These are phyloP conservation scores for Suillus luteus DNA, from an alignment of 768 basidiomycete genomes.

Conservation along the genomic window DNA sequence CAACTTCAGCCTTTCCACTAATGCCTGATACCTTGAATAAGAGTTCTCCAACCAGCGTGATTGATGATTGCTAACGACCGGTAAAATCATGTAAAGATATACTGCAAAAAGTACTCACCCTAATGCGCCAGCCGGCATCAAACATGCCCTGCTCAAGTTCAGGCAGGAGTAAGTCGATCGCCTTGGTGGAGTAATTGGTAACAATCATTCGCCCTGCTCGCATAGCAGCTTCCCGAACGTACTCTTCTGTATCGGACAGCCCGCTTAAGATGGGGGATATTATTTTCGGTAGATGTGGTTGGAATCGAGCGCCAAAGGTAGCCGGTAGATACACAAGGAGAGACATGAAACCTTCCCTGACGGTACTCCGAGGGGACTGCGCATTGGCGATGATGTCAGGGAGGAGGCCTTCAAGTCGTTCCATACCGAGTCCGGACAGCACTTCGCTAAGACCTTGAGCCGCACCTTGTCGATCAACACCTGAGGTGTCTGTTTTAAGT, in stretches of 20 bases:
- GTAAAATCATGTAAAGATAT: slow-evolving; percentile 3
- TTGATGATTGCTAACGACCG: slow-evolving; percentile 77
- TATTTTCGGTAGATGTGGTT: slow-evolving; percentile 93
- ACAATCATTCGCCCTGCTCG: slow-evolving; percentile 98
- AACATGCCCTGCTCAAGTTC: slow-evolving; percentile 96
- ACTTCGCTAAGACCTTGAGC: slow-evolving; percentile 97
- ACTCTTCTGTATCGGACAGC: slow-evolving; percentile 90
- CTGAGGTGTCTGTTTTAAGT: slow-evolving; percentile 89
- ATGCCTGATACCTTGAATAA: slow-evolving; percentile 98
- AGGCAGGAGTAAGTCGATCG: slow-evolving; percentile 91
- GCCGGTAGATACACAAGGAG: slow-evolving; percentile 93
- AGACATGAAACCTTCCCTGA: slow-evolving; percentile 98
- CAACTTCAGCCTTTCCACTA: slow-evolving; percentile 76
- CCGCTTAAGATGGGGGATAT: slow-evolving; percentile 91
- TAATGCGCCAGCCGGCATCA: slow-evolving; percentile 91
- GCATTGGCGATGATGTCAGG: slow-evolving; percentile 94
- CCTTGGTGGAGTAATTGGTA: slow-evolving; percentile 87
- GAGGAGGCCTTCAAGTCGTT: slow-evolving; percentile 88
- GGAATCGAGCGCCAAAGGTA: slow-evolving; percentile 95
- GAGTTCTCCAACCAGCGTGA: slow-evolving; percentile 93
- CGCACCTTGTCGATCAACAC: slow-evolving; percentile 96
- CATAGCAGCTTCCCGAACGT: slow-evolving; percentile 97
- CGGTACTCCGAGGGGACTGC: slow-evolving; percentile 84
- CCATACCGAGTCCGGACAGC: slow-evolving; percentile 95
- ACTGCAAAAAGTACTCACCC: slow-evolving; percentile 51